phyloP scores from a whole-genome alignment of 2,329 filamentous ascomycete genomes.

The Endoconidiophora polonica region DNA sequence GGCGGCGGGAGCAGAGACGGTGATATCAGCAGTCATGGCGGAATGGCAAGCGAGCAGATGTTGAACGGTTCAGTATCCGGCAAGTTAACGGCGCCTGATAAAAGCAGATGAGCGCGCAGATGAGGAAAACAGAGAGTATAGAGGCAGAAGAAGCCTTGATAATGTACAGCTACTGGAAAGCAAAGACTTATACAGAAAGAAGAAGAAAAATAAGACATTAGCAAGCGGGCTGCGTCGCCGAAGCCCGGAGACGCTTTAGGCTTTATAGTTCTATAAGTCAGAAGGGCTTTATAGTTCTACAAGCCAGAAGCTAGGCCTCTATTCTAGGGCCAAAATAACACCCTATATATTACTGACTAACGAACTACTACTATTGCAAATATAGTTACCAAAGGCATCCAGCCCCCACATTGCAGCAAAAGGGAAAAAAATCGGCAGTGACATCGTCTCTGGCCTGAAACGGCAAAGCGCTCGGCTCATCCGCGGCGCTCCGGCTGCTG shows the following conservation, averaged over 20 bases:
- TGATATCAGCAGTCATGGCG: conserved; percentile 8
- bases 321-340: too few relatives aligned
- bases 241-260: conserved; percentile 10
- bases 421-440: neutral
- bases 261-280: too few relatives aligned
- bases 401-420: neutral
- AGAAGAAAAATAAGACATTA: neutral
- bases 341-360: too few relatives aligned
- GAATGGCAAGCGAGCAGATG: neutral
- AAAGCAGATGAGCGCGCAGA: neutral
- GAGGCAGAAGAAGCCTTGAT: neutral
- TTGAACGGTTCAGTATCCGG: neutral
- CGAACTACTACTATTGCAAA: too few relatives aligned
- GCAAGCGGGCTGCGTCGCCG: conserved; percentile 4
- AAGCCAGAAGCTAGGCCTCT: too few relatives aligned
- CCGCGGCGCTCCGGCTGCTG: neutral
- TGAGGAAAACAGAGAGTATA: neutral
- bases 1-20: neutral
- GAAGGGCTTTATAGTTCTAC: too few relatives aligned
- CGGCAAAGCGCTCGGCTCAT: neutral
- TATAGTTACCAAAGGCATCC: too few relatives aligned
- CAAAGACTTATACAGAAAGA: neutral
- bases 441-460: conserved; percentile 1
- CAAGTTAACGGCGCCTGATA: neutral
- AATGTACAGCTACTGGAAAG: neutral